phyloP scores from a whole-genome alignment of 2,329 filamentous ascomycete genomes.

The Thielaviopsis ethacetica region DNA sequence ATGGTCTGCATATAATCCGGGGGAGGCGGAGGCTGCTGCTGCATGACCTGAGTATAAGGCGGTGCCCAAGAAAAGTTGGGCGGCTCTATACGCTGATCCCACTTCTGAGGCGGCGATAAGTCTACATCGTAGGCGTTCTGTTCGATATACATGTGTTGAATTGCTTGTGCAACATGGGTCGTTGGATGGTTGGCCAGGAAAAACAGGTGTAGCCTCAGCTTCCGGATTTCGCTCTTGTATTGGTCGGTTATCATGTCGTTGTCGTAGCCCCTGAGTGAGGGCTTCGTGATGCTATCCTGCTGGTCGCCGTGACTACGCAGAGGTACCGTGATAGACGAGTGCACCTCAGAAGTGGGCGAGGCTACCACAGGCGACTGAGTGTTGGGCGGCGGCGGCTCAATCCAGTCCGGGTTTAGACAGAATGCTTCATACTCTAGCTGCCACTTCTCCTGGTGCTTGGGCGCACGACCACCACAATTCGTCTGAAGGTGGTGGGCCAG shows the following conservation, averaged over 20 bases:
- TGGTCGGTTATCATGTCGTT: neutral
- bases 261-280: neutral
- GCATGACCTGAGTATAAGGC: neutral
- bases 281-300: neutral
- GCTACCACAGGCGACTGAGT: neutral
- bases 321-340: neutral
- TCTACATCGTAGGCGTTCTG: neutral
- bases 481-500: constrained; percentile 3
- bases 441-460: constrained; percentile 11
- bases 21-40: neutral
- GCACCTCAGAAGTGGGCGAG: neutral
- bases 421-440: constrained; percentile 9
- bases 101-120: neutral
- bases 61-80: neutral
- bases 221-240: constrained; percentile 9
- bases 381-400: neutral
- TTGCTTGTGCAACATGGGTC: neutral
- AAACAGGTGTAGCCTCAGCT: constrained; percentile 7
- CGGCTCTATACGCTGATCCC: neutral
- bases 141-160: constrained; percentile 1
- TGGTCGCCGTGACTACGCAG: neutral
- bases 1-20: neutral
- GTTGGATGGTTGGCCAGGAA: constrained; percentile 1
- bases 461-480: constrained; percentile 9
- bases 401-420: constrained; percentile 9